These are phyloP conservation scores for Thalassiosira sp. DNA, from an alignment of 352 stramenopile species.

Conservation along the genomic window DNA sequence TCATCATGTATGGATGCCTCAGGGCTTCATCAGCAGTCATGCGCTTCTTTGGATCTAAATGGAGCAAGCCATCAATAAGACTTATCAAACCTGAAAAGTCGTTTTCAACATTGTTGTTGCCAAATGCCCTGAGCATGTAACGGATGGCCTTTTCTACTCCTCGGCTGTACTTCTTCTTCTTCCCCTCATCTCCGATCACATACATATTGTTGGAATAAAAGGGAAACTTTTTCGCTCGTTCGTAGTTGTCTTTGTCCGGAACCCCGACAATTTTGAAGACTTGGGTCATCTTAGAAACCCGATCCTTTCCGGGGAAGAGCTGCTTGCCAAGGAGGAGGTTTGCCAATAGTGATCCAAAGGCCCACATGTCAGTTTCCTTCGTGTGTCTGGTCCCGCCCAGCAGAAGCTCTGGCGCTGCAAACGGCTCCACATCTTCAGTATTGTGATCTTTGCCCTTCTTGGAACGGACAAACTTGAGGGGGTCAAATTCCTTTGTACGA, in stretches of 20 bases:
- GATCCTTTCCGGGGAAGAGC: slow-evolving; percentile 75
- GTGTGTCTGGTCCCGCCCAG: slow-evolving; percentile 73
- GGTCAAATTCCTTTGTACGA: slow-evolving; percentile 53
- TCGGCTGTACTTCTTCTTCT: slow-evolving; percentile 77
- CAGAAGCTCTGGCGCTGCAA: slow-evolving; percentile 76
- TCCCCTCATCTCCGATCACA: slow-evolving; percentile 53
- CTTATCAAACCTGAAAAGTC: slow-evolving; percentile 64
- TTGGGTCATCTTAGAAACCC: slow-evolving; percentile 65
- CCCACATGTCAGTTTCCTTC: slow-evolving; percentile 82
- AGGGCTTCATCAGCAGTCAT: slow-evolving; percentile 70
- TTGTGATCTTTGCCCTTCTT: slow-evolving; percentile 62
- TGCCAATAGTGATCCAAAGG: slow-evolving; percentile 71
- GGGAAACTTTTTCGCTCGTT: slow-evolving; percentile 70
- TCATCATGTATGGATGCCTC: slow-evolving; percentile 72
- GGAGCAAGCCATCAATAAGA: slow-evolving; percentile 76
- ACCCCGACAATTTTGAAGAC: slow-evolving; percentile 82
- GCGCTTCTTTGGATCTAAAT: slow-evolving; percentile 76
- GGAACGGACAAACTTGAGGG: slow-evolving; percentile 51
- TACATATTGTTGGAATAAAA: slow-evolving; percentile 72
- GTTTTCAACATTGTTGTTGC: slow-evolving; percentile 21
- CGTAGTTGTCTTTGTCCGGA: slow-evolving; percentile 67
- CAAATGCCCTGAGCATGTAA: slow-evolving; percentile 62
- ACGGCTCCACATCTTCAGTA: slow-evolving; percentile 70
- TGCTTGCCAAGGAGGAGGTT: slow-evolving; percentile 78
- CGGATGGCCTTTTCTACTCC: slow-evolving; percentile 74